A percentile compares a stretch with the other conserved stretches of the same genome.
Evolutionary conservation across 2,329 filamentous ascomycete genomes (phyloP).

Genomic region (Didymella exigua): DNA sequence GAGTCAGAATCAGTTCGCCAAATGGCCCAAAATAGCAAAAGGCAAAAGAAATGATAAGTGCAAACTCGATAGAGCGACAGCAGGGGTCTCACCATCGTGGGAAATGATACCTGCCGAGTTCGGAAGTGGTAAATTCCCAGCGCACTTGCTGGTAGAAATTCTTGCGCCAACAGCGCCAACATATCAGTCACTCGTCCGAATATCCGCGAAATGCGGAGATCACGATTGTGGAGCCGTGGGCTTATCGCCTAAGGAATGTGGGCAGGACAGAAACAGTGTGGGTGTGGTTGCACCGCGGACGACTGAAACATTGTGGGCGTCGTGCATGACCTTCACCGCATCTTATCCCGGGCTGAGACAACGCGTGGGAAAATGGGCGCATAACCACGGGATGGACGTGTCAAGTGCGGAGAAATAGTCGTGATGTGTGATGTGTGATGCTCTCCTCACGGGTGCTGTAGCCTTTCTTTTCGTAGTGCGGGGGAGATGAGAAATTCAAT

Average conservation of each 20-base stretch:
- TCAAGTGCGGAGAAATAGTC: slow-evolving; percentile 20
- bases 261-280: slow-evolving; percentile 19
- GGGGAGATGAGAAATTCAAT: slow-evolving; percentile 17
- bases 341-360: slow-evolving; percentile 20
- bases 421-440: slow-evolving; percentile 21
- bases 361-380: slow-evolving; percentile 20
- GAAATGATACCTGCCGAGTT: slow-evolving; percentile 20
- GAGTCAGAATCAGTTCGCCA: background rate
- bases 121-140: slow-evolving; percentile 13
- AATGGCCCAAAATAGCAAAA: slow-evolving; percentile 3
- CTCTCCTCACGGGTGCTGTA: slow-evolving; percentile 19
- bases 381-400: slow-evolving; percentile 17
- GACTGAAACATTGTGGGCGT: slow-evolving; percentile 19
- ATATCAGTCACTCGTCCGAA: slow-evolving; percentile 5
- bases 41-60: slow-evolving; percentile 12
- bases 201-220: slow-evolving; percentile 19
- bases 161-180: slow-evolving; percentile 14
- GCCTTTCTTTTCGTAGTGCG: slow-evolving; percentile 23
- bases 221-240: slow-evolving; percentile 13
- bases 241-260: slow-evolving; percentile 30
- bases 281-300: slow-evolving; percentile 16
- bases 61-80: slow-evolving; percentile 5
- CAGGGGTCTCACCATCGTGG: slow-evolving; percentile 9
- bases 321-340: slow-evolving; percentile 14
- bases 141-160: slow-evolving; percentile 1